Evolutionary conservation across 495 filamentous ascomycete genomes (phyloP), one percentile per base, ranked within the genome.

Genomic region (Clavariopsis aquatica): DNA sequence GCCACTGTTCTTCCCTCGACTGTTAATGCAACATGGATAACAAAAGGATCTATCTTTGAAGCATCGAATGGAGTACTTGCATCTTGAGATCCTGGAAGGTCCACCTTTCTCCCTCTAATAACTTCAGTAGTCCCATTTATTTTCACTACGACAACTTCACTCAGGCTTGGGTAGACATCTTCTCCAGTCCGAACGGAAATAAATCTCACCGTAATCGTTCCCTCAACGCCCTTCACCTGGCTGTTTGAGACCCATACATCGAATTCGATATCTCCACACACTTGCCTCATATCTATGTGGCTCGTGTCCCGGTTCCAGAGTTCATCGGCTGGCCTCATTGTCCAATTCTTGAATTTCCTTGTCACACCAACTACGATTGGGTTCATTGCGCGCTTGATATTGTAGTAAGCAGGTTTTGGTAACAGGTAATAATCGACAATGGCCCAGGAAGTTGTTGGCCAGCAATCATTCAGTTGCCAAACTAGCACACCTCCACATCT

Each of bases 391-490:
- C 68, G 52, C 38, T 57, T 61, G 38, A 70, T 70, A 6, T 53
- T 56, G 28, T 70, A 70, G 29, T 64, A 70, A 5, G 68, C 53
- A 0, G 64, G 68, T 29, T 70, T 70, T 5, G 54, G 53, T 7
- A 56, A 19, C 3, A 57, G 24, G 31, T 64, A 64, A 54, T 70
- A 66, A 26, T 69, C 67, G 6, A 69, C 52, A 0, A 69, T 53
- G 17, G 61, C 78, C 92, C 92, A 69, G 8, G 53, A 63, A 45
- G 59, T 63, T 1, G 56, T 62, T 1, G 67, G 67, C 62, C 62
- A 69, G 36, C 57, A 69, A 27, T 69, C 67, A 49, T 69, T 69
- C 15, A 69, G 52, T 47, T 69, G 67, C 67, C 67, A 69, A 3
- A 69, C 62, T 6, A 69, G 26, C 28, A 59, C 67, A 12, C 67